These are phyloP conservation scores for Aspergillus homomorphus DNA, from an alignment of 495 filamentous ascomycete genomes.

Conservation along the genomic window DNA sequence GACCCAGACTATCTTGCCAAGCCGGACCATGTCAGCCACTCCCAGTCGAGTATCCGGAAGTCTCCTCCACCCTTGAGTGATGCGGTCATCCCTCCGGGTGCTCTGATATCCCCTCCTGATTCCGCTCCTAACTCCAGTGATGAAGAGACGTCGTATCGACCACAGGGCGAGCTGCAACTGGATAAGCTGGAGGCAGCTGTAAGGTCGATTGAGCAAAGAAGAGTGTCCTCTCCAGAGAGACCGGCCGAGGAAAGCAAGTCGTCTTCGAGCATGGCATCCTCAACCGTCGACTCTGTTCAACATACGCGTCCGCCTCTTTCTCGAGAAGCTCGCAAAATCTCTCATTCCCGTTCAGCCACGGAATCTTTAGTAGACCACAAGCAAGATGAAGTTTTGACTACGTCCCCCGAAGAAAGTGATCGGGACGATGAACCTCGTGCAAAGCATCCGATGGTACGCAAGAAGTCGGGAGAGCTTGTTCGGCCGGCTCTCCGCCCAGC, in stretches of 20 bases:
- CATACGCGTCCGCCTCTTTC: conserved; percentile 42
- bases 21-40: conserved; percentile 48
- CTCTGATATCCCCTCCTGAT: conserved; percentile 84
- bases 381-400: conserved; percentile 53
- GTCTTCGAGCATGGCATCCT: conserved; percentile 21
- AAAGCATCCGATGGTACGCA: conserved; percentile 87
- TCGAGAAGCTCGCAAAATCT: conserved; percentile 61
- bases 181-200: conserved; percentile 83
- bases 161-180: conserved; percentile 60
- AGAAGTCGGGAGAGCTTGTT: conserved; percentile 97
- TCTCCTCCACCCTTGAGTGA: conserved; percentile 74
- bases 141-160: conserved; percentile 61
- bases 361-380: conserved; percentile 61
- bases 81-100: conserved; percentile 70
- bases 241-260: conserved; percentile 35
- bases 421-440: conserved; percentile 52
- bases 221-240: conserved; percentile 58
- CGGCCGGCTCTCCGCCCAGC: conserved; percentile 82
- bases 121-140: conserved; percentile 76
- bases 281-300: conserved; percentile 8
- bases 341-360: conserved; percentile 81
- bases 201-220: conserved; percentile 67
- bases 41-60: conserved; percentile 62
- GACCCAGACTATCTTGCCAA: conserved; percentile 29
- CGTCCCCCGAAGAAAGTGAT: conserved; percentile 65